Percentiles rank a stretch among this genome's conserved stretches.
These are phyloP conservation scores for Neocucurbitaria cava DNA, from an alignment of 2,329 filamentous ascomycete species.

Conservation along the genomic window DNA sequence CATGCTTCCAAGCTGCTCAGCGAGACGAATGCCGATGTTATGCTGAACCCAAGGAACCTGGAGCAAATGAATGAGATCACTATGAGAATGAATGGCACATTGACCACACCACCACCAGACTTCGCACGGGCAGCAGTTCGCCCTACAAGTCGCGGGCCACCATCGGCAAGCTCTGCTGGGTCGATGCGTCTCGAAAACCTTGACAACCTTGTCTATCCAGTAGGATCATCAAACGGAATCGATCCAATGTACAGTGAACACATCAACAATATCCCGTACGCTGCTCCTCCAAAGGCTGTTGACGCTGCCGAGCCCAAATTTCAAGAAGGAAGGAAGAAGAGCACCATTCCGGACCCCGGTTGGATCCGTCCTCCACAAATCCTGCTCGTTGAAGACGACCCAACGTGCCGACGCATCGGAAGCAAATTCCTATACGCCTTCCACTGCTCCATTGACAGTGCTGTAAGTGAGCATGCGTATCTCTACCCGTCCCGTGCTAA, in stretches of 20 bases:
- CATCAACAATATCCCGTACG: conserved; percentile 91
- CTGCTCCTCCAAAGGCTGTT: conserved; percentile 70
- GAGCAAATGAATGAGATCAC: conserved; percentile 69
- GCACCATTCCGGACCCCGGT: conserved; percentile 65
- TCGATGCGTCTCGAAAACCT: conserved; percentile 65
- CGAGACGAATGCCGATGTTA: conserved; percentile 70
- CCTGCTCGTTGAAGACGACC: conserved; percentile 85
- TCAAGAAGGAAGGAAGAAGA: conserved; percentile 66
- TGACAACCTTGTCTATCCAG: conserved; percentile 83
- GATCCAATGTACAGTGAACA: conserved; percentile 95
- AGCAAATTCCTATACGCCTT: conserved; percentile 72
- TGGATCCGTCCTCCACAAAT: conserved; percentile 77
- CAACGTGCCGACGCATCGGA: conserved; percentile 70
- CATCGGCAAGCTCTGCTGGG: conserved; percentile 59
- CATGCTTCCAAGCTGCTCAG: conserved; percentile 71
- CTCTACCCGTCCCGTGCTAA: conserved; percentile 30
- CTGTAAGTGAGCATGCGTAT: conserved; percentile 55
- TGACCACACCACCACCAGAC: conserved; percentile 65
- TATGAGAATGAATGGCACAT: conserved; percentile 61
- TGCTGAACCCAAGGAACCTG: conserved; percentile 68
- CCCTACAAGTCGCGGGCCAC: conserved; percentile 53
- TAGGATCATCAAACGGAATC: conserved; percentile 88
- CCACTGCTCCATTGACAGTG: conserved; percentile 68
- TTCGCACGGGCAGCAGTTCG: conserved; percentile 56
- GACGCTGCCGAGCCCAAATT: conserved; percentile 58